These are phyloP conservation scores for Pochonia chlamydosporia DNA, from an alignment of 2,329 filamentous ascomycete species.

Conservation along the genomic window DNA sequence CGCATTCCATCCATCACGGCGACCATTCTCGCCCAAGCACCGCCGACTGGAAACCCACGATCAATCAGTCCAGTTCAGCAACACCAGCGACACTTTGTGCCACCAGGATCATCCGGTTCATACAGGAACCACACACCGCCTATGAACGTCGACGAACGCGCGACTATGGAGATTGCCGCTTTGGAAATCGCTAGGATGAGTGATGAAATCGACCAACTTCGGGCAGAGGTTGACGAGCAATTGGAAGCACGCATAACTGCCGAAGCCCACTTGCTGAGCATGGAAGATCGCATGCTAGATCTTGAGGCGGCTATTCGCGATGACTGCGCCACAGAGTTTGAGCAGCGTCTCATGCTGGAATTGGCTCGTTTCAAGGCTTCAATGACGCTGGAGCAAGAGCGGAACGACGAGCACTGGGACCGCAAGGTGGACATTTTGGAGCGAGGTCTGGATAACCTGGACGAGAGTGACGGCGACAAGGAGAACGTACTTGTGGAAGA, in stretches of 20 bases:
- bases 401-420: constrained; percentile 79
- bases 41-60: constrained; percentile 18
- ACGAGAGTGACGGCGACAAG: constrained; percentile 52
- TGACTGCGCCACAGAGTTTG: constrained; percentile 84
- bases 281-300: constrained; percentile 59
- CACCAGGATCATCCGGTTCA: constrained; percentile 25
- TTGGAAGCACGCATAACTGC: constrained; percentile 62
- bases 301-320: constrained; percentile 83
- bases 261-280: constrained; percentile 66
- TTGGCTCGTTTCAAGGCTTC: constrained; percentile 75
- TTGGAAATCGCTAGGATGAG: constrained; percentile 73
- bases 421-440: constrained; percentile 69
- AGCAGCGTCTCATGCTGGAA: constrained; percentile 68
- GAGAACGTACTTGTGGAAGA: constrained; percentile 58
- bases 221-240: constrained; percentile 64
- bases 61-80: constrained; percentile 22
- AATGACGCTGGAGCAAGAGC: constrained; percentile 72
- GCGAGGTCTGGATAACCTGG: constrained; percentile 40
- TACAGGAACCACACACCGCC: constrained; percentile 34
- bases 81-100: constrained; percentile 33
- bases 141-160: constrained; percentile 43
- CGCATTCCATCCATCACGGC: constrained; percentile 78
- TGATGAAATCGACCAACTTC: constrained; percentile 67
- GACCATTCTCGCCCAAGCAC: constrained; percentile 49
- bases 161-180: constrained; percentile 77